phyloP scores from a whole-genome alignment of 345 rosid species.

The Draba incana region DNA sequence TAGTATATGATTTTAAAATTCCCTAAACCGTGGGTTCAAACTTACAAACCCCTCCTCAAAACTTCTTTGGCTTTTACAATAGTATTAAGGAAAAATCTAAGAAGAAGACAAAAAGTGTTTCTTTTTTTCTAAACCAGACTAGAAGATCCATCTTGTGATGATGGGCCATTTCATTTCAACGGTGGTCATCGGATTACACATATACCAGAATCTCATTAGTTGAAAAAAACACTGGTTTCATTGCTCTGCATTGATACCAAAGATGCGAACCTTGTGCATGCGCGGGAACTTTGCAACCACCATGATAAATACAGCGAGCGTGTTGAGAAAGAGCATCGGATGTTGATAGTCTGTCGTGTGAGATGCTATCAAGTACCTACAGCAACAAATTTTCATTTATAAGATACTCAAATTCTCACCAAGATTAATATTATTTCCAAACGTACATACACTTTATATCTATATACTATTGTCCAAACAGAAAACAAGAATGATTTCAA shows the following conservation, averaged over 20 bases:
- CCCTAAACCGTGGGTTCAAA: conserved; percentile 21
- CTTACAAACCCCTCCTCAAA: conserved; percentile 30
- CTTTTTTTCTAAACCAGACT: too few species aligned
- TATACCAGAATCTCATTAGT: neutral
- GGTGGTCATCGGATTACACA: neutral
- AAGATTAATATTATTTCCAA: neutral
- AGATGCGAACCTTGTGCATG: conserved; percentile 84
- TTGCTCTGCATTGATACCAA: conserved; percentile 59
- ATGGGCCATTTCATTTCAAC: neutral
- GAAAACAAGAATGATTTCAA: neutral
- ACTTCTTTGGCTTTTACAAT: conserved; percentile 25
- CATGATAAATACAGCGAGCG: conserved; percentile 62
- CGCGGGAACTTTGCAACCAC: conserved; percentile 76
- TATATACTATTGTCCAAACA: neutral
- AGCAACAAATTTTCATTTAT: neutral
- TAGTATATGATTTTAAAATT: neutral
- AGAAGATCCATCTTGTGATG: too few species aligned
- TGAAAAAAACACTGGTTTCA: neutral
- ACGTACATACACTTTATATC: neutral
- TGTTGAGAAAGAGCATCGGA: conserved; percentile 73
- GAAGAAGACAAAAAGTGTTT: neutral
- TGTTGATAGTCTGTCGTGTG: conserved; percentile 73
- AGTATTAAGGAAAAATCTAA: neutral
- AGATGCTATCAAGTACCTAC: conserved; percentile 74
- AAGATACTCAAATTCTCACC: neutral